phyloP scores from a whole-genome alignment of 495 filamentous ascomycete genomes.

The Hypoxylon fragiforme region DNA sequence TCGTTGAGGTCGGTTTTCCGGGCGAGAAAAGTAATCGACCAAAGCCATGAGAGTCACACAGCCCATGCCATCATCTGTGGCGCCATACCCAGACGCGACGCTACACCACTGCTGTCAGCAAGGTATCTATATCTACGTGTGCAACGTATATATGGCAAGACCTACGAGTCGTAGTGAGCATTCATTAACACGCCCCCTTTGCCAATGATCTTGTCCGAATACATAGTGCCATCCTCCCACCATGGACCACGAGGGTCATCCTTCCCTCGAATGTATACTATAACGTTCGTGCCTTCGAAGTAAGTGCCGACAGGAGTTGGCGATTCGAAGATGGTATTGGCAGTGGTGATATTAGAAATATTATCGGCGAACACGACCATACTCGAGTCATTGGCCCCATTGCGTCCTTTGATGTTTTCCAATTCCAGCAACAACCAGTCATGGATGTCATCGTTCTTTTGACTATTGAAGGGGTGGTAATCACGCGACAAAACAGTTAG shows the following conservation, averaged over 20 bases:
- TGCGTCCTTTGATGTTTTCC: conserved; percentile 64
- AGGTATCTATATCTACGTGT: background rate
- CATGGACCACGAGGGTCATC: conserved; percentile 68
- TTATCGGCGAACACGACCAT: conserved; percentile 78
- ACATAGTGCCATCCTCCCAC: conserved; percentile 57
- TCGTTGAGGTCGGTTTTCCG: conserved; percentile 72
- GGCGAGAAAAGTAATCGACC: conserved; percentile 82
- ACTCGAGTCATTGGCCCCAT: conserved; percentile 41
- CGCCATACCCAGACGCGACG: conserved; percentile 84
- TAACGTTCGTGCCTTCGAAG: conserved; percentile 90
- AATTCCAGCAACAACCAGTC: conserved; percentile 76
- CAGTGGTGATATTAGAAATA: conserved; percentile 72
- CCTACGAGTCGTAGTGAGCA: conserved; percentile 80
- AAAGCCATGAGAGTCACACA: conserved; percentile 84
- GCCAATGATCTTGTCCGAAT: conserved; percentile 51
- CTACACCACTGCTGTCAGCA: conserved; percentile 45
- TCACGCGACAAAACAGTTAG: conserved; percentile 71
- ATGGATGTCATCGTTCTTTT: conserved; percentile 76
- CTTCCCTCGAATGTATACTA: conserved; percentile 85
- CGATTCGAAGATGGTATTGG: conserved; percentile 26
- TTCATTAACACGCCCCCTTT: conserved; percentile 87
- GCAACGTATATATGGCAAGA: too few relatives aligned
- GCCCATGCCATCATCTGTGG: conserved; percentile 92
- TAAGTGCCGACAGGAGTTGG: conserved; percentile 58
- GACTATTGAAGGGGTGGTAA: conserved; percentile 89